A percentile compares a stretch with the other conserved stretches of the same genome.
phyloP scores from a whole-genome alignment of 345 rosid species.

The Turnera subulata region DNA sequence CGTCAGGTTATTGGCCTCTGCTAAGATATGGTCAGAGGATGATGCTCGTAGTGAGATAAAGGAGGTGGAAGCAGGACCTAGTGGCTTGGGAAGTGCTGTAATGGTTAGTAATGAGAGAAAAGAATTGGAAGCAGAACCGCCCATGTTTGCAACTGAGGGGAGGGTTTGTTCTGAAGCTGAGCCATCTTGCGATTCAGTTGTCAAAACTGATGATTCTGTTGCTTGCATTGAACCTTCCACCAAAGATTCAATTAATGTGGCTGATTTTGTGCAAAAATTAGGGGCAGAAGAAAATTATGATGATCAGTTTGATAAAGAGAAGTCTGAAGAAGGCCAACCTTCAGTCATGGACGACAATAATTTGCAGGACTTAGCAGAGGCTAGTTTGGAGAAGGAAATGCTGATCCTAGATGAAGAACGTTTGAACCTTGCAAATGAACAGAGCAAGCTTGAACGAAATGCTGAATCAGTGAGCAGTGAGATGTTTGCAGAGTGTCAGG shows the following conservation, averaged over 20 bases:
- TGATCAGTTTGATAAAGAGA: constrained; percentile 7
- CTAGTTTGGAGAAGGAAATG: constrained; percentile 71
- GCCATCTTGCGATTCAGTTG: constrained; percentile 17
- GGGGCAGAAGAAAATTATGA: constrained; percentile 26
- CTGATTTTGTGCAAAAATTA: constrained; percentile 25
- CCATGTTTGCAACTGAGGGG: constrained; percentile 5
- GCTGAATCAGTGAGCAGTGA: constrained; percentile 93
- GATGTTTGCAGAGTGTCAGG: constrained; percentile 97
- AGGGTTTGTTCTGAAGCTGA: constrained; percentile 24
- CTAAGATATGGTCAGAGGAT: constrained; percentile 27
- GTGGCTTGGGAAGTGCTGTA: too few species aligned
- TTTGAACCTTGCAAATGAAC: constrained; percentile 64
- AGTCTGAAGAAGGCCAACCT: constrained; percentile 22
- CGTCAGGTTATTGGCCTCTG: constrained; percentile 24
- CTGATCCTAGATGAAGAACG: constrained; percentile 50
- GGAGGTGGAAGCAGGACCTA: too few species aligned
- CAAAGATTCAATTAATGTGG: constrained; percentile 20
- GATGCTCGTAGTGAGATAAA: too few species aligned
- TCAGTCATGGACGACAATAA: constrained; percentile 22
- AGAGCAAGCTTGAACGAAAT: constrained; percentile 82
- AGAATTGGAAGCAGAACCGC: constrained; percentile 16
- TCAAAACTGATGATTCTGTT: constrained; percentile 26
- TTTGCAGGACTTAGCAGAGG: constrained; percentile 39
- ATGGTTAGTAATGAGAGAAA: constrained; percentile 25
- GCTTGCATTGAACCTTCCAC: constrained; percentile 17